Evolutionary conservation across 768 basidiomycete genomes (phyloP), one percentile per base, ranked within the genome.

Genomic region (Phylloporus arenicola): DNA sequence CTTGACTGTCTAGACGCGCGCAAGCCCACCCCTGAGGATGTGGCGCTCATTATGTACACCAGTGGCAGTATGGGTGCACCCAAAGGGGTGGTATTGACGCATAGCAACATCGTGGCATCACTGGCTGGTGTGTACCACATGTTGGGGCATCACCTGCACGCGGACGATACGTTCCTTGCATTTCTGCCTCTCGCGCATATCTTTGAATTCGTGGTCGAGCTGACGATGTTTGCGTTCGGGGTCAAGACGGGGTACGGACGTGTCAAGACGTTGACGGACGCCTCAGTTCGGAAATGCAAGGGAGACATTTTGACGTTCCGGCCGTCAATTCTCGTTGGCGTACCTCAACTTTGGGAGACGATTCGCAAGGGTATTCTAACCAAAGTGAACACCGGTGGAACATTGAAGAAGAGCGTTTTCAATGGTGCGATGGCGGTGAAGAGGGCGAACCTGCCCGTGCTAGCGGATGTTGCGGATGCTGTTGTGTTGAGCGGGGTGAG

Each of bases 341-440:
- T 98, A 2, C 95, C 95, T 2, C 90, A 93, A 3, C 88, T 98
- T 1, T 99, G 92, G 92, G 95, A 99, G 70, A 85, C 82, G 48
- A 97, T 97, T 57, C 84, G 94, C 52, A 99, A 99, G 73, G 93
- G 93, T 29, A 94, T 99, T 64, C 61, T 92, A 10, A 65, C 76
- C 52, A 92, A 92, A 69, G 84, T 97, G 47, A 80, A 90, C 51
- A 62, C 79, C 3, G 71, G 83, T 2, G 85, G 90, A 9, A 37
- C 69, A 1, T 14, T 92, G 59, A 88, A 80, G 75, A 86, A 84
- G 72, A 73, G 67, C 42, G 64, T 95, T 27, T 99, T 99, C 77
- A 78, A 85, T 57, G 80, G 81, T 35, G 91, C 92, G 3, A 73
- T 92, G 60, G 65, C 75, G 3, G 73, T 83, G 56, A 97, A 95